Conservation (phyloP, 2,329 filamentous ascomycete species). For the Calonectria henricotiae region DNA sequence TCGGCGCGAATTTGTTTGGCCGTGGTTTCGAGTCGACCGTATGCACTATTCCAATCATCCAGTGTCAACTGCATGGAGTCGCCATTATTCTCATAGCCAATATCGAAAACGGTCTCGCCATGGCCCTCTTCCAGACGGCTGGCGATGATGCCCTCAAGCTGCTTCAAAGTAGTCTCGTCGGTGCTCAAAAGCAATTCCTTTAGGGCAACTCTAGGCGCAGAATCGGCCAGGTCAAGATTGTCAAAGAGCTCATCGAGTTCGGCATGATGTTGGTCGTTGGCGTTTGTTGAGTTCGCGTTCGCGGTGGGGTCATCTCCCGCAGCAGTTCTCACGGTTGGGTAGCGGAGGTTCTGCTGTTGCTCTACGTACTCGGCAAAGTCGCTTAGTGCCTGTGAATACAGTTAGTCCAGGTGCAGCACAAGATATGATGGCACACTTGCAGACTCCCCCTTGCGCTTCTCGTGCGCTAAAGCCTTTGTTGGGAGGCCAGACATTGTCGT, state of each 20-base stretch:
- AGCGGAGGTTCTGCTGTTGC: conserved; percentile 86
- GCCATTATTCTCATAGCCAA: conserved; percentile 92
- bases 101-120: conserved; percentile 91
- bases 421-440: conserved; percentile 64
- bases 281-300: conserved; percentile 53
- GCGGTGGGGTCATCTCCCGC: conserved; percentile 51
- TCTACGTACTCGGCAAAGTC: conserved; percentile 99
- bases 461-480: conserved; percentile 78
- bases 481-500: conserved; percentile 69
- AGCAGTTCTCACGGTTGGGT: conserved; percentile 63
- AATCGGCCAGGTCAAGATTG: conserved; percentile 86
- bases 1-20: conserved; percentile 79
- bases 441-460: conserved; percentile 89
- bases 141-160: conserved; percentile 77
- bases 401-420: conserved; percentile 32
- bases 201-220: conserved; percentile 77
- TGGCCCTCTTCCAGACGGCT: conserved; percentile 85
- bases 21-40: conserved; percentile 76
- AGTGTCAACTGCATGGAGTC: conserved; percentile 85
- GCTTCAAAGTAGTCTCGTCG: conserved; percentile 73
- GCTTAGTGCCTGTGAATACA: conserved; percentile 77
- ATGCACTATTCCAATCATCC: conserved; percentile 82
- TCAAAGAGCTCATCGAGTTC: conserved; percentile 95
- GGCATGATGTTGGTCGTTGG: conserved; percentile 73
- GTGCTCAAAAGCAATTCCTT: conserved; percentile 82